Evolutionary conservation across 2,329 filamentous ascomycete species (phyloP).

Genomic region (Thyridium curvatum): DNA sequence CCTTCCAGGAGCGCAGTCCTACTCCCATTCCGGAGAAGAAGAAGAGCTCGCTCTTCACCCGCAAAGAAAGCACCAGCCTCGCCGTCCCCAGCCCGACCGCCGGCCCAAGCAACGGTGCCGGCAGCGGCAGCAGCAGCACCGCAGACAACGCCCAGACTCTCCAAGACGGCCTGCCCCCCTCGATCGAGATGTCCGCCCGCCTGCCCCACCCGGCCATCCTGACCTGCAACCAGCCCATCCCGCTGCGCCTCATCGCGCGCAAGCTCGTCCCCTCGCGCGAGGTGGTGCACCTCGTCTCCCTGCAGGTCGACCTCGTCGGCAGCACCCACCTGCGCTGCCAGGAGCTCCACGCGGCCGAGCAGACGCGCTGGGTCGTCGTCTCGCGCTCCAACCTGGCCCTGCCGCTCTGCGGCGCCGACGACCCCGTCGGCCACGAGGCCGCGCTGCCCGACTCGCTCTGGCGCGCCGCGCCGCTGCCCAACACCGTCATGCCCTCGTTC

Average conservation of each 20-base stretch:
- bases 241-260: constrained; percentile 72
- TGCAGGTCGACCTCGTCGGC: constrained; percentile 78
- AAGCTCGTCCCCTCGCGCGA: constrained; percentile 66
- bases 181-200: constrained; percentile 70
- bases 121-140: constrained; percentile 9
- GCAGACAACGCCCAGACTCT: constrained; percentile 2
- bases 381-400: constrained; percentile 67
- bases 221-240: constrained; percentile 82
- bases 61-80: constrained; percentile 24
- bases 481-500: constrained; percentile 82
- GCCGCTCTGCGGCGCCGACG: constrained; percentile 55
- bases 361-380: constrained; percentile 68
- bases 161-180: constrained; percentile 46
- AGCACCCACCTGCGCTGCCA: constrained; percentile 76
- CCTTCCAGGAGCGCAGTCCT: constrained; percentile 40
- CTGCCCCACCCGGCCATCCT: constrained; percentile 82
- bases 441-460: constrained; percentile 67
- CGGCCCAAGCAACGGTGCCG: neutral
- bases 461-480: constrained; percentile 67
- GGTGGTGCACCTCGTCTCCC: constrained; percentile 65
- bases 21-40: constrained; percentile 31
- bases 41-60: constrained; percentile 49
- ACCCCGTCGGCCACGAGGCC: constrained; percentile 58
- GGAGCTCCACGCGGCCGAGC: constrained; percentile 64
- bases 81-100: neutral